These are phyloP conservation scores for Hylodesmum podocarpum DNA, from an alignment of 306 rosid species.

Conservation along the genomic window DNA sequence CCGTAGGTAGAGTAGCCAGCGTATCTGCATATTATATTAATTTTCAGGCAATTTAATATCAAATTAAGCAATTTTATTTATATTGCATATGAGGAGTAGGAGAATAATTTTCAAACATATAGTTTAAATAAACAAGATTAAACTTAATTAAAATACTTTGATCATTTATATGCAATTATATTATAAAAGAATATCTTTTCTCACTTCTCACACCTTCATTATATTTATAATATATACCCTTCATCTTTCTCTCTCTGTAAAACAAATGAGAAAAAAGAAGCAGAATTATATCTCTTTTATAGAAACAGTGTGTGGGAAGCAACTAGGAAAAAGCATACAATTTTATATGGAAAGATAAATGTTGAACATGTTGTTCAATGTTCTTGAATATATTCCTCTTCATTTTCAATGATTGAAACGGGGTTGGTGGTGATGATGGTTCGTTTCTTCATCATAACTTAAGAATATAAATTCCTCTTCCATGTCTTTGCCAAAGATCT, in stretches of 20 bases:
- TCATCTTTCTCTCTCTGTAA: too few relatives aligned
- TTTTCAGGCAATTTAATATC: neutral
- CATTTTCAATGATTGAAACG: constrained; percentile 24
- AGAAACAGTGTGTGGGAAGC: neutral
- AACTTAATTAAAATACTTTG: too few relatives aligned
- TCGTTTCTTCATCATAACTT: constrained; percentile 17
- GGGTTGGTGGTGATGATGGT: constrained; percentile 1
- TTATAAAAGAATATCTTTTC: too few relatives aligned
- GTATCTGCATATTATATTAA: neutral
- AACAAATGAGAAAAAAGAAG: neutral
- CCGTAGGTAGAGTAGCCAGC: too few relatives aligned
- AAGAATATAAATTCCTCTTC: constrained; percentile 22
- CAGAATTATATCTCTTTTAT: neutral
- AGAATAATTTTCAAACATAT: too few relatives aligned
- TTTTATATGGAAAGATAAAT: neutral
- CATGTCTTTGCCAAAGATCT: neutral
- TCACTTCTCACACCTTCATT: too few relatives aligned
- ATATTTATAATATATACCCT: too few relatives aligned
- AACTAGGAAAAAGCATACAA: neutral
- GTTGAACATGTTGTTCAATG: neutral
- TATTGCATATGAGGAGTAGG: too few relatives aligned
- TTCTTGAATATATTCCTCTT: constrained; percentile 32
- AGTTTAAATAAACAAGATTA: too few relatives aligned
- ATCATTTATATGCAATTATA: too few relatives aligned
- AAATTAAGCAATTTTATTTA: too few relatives aligned